Base-by-base conservation (phyloP, 768 basidiomycete genomes). In the Sporobolomyces pararoseus region DNA sequence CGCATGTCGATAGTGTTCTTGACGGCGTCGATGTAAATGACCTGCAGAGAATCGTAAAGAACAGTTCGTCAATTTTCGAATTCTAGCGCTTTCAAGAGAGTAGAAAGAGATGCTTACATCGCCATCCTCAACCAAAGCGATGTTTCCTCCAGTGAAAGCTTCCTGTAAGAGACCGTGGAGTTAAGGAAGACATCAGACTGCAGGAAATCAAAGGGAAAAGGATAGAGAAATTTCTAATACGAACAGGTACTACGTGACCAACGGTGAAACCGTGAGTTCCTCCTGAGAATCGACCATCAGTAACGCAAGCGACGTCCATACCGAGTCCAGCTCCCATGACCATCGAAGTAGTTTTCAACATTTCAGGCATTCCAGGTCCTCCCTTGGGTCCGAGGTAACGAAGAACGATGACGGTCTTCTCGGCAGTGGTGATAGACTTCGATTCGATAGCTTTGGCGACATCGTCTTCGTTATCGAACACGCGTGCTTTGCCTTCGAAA, bases 271-370 rank as follows among this genome's bases (percentile, higher is more conserved):
- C 73, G 47, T 68, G 78, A 29, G 76, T 74, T 55, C 72, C 75
- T 72, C 64, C 65, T 53, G 75, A 74, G 83, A 99, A 99, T 74
- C 96, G 87, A 59, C 96, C 96, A 81, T 99, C 95, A 23, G 96
- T 99, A 74, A 99, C 80, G 80, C 91, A 97, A 46, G 95, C 95
- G 57, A 98, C 96, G 75, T 98, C 95, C 74, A 89, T 82, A 16
- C 96, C 96, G 16, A 98, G 84, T 16, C 96, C 96, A 17, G 96
- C 96, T 64, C 96, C 96, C 91, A 99, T 98, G 80, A 99, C 93
- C 77, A 98, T 79, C 82, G 90, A 91, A 37, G 95, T 98, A 31
- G 71, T 73, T 57, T 97, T 97, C 67, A 98, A 84, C 96, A 99
- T 99, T 83, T 99, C 96, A 58, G 93, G 95, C 95, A 99, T 99